Conservation (phyloP, 306 rosid species). For the Cicer pinnatifidum region DNA sequence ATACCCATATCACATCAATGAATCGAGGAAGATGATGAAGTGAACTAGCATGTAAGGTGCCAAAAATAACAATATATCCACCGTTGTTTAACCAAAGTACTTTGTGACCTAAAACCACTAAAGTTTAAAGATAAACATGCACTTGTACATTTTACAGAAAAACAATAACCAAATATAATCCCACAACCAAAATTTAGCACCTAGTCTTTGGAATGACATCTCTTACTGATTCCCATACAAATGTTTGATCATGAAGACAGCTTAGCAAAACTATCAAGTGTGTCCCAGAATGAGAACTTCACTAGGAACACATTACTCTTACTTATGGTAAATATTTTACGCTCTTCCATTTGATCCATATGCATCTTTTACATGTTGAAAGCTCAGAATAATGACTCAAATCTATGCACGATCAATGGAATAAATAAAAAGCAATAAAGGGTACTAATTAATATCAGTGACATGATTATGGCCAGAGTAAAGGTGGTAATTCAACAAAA, state of each 20-base stretch:
- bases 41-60: no score
- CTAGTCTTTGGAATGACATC: constrained; percentile 70
- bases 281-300: constrained; percentile 65
- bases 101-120: not conserved
- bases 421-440: constrained; percentile 66
- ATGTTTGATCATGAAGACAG: constrained; percentile 52
- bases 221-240: constrained; percentile 67
- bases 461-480: constrained; percentile 66
- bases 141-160: not conserved
- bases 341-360: constrained; percentile 51
- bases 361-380: constrained; percentile 59
- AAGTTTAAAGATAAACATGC: not conserved
- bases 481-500: constrained; percentile 75
- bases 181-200: not conserved
- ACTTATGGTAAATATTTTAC: not conserved
- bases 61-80: no score
- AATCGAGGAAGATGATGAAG: no score
- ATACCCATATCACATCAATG: no score
- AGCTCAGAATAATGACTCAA: constrained; percentile 69
- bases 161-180: not conserved
- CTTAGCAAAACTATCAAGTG: constrained; percentile 42
- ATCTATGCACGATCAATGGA: constrained; percentile 73
- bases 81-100: no score
- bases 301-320: constrained; percentile 17
- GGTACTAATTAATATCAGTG: constrained; percentile 56